Base-by-base conservation (phyloP, 2,329 filamentous ascomycete genomes). In the Claviceps sp. region DNA sequence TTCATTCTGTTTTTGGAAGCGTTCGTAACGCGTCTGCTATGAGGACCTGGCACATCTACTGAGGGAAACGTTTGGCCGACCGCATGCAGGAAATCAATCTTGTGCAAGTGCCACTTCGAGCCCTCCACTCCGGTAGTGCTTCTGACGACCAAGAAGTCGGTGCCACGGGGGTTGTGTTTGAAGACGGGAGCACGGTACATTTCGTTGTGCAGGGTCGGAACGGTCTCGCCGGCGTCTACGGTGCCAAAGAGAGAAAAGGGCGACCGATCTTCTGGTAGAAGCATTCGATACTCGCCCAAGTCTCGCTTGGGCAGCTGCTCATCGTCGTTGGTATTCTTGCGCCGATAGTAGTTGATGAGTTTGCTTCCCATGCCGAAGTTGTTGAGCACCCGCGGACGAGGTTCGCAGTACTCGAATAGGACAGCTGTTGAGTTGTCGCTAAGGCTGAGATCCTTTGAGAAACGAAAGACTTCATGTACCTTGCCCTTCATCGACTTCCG, bases 301-400 rank as follows among this genome's bases (percentile, higher is more conserved):
- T 95, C 89, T 46, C 77, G 74, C 71, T 89, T 94, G 1, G 88
- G 86, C 1, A 87, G 78, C 50, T 80, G 77, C 48, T 82, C 79
- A 55, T 93, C 87, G 46, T 94, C 87, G 37, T 77, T 78, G 43
- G 76, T 74, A 42, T 79, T 79, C 63, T 89, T 86, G 61, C 89
- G 89, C 54, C 90, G 86, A 65, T 96, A 96, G 68, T 97, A 98
- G 67, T 98, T 97, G 72, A 97, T 89, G 54, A 98, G 79, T 50
- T 89, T 86, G 65, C 85, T 95, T 50, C 90, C 90, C 93, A 98
- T 98, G 58, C 91, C 93, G 62, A 96, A 95, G 63, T 95, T 96
- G 44, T 91, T 96, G 55, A 98, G 73, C 54, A 95, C 89, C 9
- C 85, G 86, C 0, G 93, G 93, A 56, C 89, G 85, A 62, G 96